Base-by-base conservation (phyloP, 208 protist genomes). In the Acanthamoeba healyi region DNA sequence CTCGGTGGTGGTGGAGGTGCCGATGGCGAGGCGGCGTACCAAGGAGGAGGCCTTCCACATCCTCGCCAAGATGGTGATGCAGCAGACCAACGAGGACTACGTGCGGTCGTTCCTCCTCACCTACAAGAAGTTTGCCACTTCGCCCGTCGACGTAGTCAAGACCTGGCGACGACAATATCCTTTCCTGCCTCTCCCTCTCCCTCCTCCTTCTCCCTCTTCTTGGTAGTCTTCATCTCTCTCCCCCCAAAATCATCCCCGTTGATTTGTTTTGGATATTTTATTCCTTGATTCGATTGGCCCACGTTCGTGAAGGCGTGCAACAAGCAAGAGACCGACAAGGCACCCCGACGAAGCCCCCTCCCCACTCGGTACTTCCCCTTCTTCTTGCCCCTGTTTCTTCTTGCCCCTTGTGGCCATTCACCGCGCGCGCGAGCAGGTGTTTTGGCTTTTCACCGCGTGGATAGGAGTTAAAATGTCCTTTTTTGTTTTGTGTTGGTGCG, bases 41-140 rank as follows among this genome's bases (percentile, higher is more conserved):
- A 74, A 42, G 17, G 74, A 84, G 0, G 74, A 84, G 74, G 74
- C 74, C 14, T 84, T 84, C 17, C 44, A 84, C 44, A 46, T 84
- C 22, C n/a, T 84, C 4, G 24, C 74, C 42, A 84, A 84, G 44
- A 84, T 84, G 74, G 44, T 84, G 1, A 84, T 84, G 74, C 74
- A 84, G 40, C 74, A 84, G 74, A 84, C 74, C 17, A 84, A 84
- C 74, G 74, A 84, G 74, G 44, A 46, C 74, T 84, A 84, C 42
- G 32, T 56, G n/a, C 74, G 74, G 4, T 17, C 40, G 0, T 84
- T 84, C 74, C 74, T 84, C 32, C 74, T 46, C 29, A 56, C 74
- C 44, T 84, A 84, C 44, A 84, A 56, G 26, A 84, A 84, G 74
- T 84, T 84, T 40, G 14, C 34, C 17, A 26, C 44, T 42, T 84